These are phyloP conservation scores for Heterobasidion occidentale DNA, from an alignment of 1,284 basidiomycete species.

Conservation along the genomic window DNA sequence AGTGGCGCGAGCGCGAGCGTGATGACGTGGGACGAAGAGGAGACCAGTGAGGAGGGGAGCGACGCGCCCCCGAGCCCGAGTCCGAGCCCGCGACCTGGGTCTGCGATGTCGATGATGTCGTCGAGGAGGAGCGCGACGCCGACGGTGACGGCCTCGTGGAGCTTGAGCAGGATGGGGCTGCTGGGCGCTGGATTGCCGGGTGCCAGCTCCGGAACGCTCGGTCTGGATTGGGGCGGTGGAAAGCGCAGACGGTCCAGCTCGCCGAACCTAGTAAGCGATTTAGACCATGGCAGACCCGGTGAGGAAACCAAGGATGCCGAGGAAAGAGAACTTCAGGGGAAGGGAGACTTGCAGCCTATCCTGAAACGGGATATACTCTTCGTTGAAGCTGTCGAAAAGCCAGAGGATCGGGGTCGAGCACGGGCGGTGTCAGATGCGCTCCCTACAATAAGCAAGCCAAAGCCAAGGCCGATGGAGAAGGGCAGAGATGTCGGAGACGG, in stretches of 20 bases:
- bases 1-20: background rate
- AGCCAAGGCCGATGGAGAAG: background rate
- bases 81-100: constrained; percentile 68
- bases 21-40: background rate
- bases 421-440: no score
- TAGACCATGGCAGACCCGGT: background rate
- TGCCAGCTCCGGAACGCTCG: no score
- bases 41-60: constrained; percentile 29
- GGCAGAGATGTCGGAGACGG: background rate
- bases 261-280: background rate
- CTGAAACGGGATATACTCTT: no score
- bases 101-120: constrained; percentile 57
- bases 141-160: constrained; percentile 14
- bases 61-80: constrained; percentile 69
- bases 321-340: no score
- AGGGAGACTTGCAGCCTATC: no score
- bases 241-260: background rate
- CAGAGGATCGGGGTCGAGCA: no score
- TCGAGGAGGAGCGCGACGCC: constrained; percentile 40
- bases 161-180: background rate
- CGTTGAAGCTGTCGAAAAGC: no score
- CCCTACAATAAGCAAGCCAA: background rate
- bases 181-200: background rate
- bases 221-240: background rate
- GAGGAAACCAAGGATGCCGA: background rate